Evolutionary conservation across 192 early-diverging fungal genomes (phyloP).

Genomic region (Cetraspora pellucida): DNA sequence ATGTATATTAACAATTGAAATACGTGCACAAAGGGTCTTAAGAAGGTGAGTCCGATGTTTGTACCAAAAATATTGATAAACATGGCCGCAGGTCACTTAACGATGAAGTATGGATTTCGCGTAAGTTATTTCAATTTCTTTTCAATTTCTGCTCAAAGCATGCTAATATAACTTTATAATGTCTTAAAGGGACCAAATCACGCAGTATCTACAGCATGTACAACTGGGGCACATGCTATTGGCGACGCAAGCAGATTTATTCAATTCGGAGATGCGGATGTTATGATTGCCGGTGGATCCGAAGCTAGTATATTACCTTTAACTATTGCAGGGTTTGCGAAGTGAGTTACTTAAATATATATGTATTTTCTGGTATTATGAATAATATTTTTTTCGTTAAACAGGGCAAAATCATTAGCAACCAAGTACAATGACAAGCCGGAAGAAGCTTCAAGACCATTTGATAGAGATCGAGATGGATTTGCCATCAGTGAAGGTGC

Average conservation of each 20-base stretch:
- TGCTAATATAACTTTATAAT: neutral
- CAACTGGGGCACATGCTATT: constrained; percentile 93
- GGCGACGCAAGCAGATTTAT: constrained; percentile 96
- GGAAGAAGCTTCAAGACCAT: constrained; percentile 82
- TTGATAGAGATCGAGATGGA: constrained; percentile 83
- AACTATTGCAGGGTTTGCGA: constrained; percentile 86
- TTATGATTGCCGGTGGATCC: constrained; percentile 92
- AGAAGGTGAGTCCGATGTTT: constrained; percentile 87
- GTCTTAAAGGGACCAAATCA: constrained; percentile 84
- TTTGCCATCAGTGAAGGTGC: constrained; percentile 96
- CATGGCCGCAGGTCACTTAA: constrained; percentile 93
- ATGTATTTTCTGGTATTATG: neutral
- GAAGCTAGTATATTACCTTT: constrained; percentile 87
- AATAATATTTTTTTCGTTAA: neutral
- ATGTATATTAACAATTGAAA: neutral
- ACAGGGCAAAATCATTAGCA: constrained; percentile 77
- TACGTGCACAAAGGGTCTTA: constrained; percentile 54
- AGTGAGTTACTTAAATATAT: constrained; percentile 45
- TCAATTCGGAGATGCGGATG: constrained; percentile 88
- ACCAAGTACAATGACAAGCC: constrained; percentile 82
- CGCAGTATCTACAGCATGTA: constrained; percentile 90
- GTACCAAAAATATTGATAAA: constrained; percentile 90
- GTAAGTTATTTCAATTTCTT: constrained; percentile 37
- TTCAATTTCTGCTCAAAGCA: no score
- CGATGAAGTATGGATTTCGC: constrained; percentile 81